Base-by-base conservation (phyloP, 306 rosid genomes). In the Vigna mungo region DNA sequence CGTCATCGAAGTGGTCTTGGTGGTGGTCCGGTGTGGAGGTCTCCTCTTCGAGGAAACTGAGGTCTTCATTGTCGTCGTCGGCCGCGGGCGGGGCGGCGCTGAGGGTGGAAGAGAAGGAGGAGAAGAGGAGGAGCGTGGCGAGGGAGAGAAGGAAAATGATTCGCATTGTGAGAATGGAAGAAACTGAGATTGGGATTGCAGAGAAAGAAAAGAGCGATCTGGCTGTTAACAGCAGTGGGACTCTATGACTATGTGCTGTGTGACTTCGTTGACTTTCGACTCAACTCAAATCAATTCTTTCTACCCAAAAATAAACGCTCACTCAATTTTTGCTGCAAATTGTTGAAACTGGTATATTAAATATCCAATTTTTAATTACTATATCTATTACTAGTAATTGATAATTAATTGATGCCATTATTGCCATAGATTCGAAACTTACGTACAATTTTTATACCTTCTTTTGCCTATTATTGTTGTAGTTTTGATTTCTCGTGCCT, bases 21-120 rank as follows among this genome's bases (percentile, higher is more conserved):
- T 87, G 85, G 34, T 70, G 34, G 48, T 51, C 66, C 3, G 68
- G 5, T 18, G 76, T 5, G 56, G 83, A 47, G 47, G 71, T 60
- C 10, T 80, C 86, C 15, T 89, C 98, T 10, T 92, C 98, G 21
- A 96, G 96, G 82, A 92, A 92, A 77, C 91, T 89, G 85, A 96
- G 97, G 82, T 96, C 99, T 56, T 92, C 99, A 0, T 90, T 92
- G 71, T 81, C 96, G 61, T 82, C 89, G 72, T 83, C 84, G 16
- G 39, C 13, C 46, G 12, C 84, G 17, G 39, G 10, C 46, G 12
- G 13, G 41, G 34, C 32, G 13, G 87, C 77, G 86, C 83, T 89
- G 74, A 85, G 71, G 41, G 78, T 23, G 49, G 12, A 46, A 47
- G 89, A 66, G 80, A 87, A 85, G 3, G 95, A 81, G 61, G 98